Conservation (phyloP, 2,329 filamentous ascomycete species). For the Zalaria sp. region DNA sequence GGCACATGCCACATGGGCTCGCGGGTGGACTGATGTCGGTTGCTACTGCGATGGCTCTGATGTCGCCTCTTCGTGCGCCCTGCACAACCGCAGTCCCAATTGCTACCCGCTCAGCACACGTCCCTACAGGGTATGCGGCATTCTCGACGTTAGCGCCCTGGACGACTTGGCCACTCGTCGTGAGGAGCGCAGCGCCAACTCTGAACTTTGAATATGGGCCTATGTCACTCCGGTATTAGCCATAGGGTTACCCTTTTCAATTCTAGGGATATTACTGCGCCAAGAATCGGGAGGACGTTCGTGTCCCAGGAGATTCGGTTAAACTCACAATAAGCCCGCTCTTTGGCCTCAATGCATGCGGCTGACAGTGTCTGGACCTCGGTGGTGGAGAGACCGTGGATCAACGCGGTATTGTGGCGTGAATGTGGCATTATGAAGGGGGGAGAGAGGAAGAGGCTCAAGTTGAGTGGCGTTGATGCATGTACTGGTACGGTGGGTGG, state of each 20-base stretch:
- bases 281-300: background rate
- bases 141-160: conserved; percentile 85
- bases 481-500: background rate
- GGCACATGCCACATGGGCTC: conserved; percentile 83
- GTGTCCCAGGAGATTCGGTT: too few species aligned
- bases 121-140: conserved; percentile 83
- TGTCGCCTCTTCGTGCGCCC: conserved; percentile 30
- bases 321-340: conserved; percentile 60
- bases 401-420: conserved; percentile 25
- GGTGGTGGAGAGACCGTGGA: conserved; percentile 39
- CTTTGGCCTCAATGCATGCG: conserved; percentile 57
- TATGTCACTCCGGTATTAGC: conserved; percentile 14
- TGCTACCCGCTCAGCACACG: conserved; percentile 86
- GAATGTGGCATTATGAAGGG: conserved; percentile 11
- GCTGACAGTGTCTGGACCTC: conserved; percentile 53
- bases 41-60: conserved; percentile 72
- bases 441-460: background rate
- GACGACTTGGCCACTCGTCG: conserved; percentile 35
- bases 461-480: background rate
- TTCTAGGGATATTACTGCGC: background rate
- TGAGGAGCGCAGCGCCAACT: conserved; percentile 71
- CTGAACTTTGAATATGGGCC: conserved; percentile 82
- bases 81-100: conserved; percentile 61
- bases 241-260: too few species aligned
- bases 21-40: conserved; percentile 47